A percentile compares a stretch with the other conserved stretches of the same genome.
phyloP scores from a whole-genome alignment of 1,284 basidiomycete genomes.

The Irpex sp. region DNA sequence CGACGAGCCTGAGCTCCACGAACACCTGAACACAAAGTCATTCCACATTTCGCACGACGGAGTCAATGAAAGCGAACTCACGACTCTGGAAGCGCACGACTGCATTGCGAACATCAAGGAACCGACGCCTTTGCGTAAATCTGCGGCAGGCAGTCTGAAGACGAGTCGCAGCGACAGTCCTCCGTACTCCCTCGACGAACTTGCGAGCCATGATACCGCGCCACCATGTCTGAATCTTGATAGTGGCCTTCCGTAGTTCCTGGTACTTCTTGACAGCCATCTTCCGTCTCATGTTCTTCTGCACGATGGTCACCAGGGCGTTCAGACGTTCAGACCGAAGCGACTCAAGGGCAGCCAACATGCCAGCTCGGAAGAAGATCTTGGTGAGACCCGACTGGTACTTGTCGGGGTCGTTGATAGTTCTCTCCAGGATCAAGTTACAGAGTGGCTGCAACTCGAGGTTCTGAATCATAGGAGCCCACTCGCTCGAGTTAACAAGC shows the following conservation, averaged over 20 bases:
- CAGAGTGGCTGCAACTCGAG: conserved; percentile 84
- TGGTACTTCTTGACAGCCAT: conserved; percentile 84
- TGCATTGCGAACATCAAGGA: conserved; percentile 59
- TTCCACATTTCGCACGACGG: conserved; percentile 2
- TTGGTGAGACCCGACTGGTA: conserved; percentile 97
- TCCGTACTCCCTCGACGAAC: conserved; percentile 69
- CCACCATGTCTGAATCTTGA: conserved; percentile 94
- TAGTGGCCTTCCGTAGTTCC: conserved; percentile 67
- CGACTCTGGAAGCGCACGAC: conserved; percentile 83
- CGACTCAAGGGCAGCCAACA: conserved; percentile 96
- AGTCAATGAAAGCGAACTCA: conserved; percentile 40
- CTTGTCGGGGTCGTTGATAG: conserved; percentile 92
- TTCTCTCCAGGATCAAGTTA: conserved; percentile 79
- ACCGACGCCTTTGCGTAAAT: conserved; percentile 73
- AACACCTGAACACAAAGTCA: conserved; percentile 40
- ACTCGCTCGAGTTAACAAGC: conserved; percentile 85
- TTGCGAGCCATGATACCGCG: conserved; percentile 77
- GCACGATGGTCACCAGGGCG: conserved; percentile 88
- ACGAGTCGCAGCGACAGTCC: conserved; percentile 71
- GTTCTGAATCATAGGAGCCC: conserved; percentile 79
- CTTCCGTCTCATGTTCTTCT: conserved; percentile 92
- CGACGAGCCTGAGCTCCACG: conserved; percentile 80
- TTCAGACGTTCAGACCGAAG: conserved; percentile 87
- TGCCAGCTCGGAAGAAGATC: conserved; percentile 99
- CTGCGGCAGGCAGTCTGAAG: conserved; percentile 76